phyloP scores from a whole-genome alignment of 2,329 filamentous ascomycete genomes.

The Elsinoe fawcettii region DNA sequence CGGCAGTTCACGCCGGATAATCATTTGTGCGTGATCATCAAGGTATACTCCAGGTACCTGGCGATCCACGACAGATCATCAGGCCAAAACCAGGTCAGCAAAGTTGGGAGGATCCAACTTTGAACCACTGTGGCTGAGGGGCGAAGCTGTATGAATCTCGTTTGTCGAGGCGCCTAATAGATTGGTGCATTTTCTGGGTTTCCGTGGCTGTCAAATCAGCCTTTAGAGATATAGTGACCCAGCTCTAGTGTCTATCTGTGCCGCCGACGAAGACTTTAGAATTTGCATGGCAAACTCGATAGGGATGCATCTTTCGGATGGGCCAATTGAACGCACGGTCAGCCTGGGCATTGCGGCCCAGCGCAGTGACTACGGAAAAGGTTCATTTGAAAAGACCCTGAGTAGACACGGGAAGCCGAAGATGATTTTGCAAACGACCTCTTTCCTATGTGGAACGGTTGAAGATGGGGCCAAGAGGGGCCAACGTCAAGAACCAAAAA shows the following conservation, averaged over 20 bases:
- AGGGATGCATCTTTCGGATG: not conserved
- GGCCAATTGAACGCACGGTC: not conserved
- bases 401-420: not conserved
- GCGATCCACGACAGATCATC: conserved; percentile 12
- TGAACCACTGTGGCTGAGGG: not conserved
- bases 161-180: not conserved
- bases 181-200: conserved; percentile 11
- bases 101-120: not conserved
- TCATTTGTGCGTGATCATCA: not conserved
- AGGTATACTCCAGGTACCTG: not conserved
- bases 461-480: not conserved
- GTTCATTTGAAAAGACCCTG: not conserved
- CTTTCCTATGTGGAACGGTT: not conserved
- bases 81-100: not conserved
- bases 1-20: conserved; percentile 8
- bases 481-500: not conserved
- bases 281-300: not conserved
- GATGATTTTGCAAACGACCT: not conserved
- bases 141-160: conserved; percentile 1
- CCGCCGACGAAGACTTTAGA: not conserved
- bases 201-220: not conserved
- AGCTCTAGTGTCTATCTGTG: not conserved
- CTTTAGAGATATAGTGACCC: not conserved
- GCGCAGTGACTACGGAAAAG: not conserved
- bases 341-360: not conserved